Percentiles rank a stretch among this genome's conserved stretches.
Conservation (phyloP, 306 rosid genomes). For the Castanea sativa region DNA sequence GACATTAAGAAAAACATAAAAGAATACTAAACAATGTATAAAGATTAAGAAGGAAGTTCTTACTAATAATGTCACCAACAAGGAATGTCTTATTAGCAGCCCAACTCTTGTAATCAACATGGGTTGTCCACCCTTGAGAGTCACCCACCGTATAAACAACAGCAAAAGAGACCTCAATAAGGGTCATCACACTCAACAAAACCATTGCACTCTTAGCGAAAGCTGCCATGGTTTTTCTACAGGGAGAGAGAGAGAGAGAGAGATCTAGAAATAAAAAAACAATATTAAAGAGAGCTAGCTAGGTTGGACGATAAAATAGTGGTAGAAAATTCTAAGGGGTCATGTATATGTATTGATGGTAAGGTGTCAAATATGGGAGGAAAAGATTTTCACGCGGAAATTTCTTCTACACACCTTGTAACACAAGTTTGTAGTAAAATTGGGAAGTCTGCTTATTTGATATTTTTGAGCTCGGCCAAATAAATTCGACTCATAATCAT, state of each 20-base stretch:
- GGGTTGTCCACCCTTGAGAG: neutral
- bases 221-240: neutral
- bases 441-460: no score
- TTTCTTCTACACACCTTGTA: no score
- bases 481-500: no score
- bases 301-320: neutral
- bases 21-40: no score
- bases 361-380: neutral
- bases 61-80: neutral
- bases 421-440: no score
- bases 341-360: neutral
- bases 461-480: no score
- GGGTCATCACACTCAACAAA: neutral
- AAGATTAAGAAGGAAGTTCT: neutral
- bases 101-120: neutral
- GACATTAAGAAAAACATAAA: neutral
- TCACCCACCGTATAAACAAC: neutral
- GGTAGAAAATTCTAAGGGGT: neutral
- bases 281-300: neutral
- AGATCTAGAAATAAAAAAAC: neutral
- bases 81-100: neutral
- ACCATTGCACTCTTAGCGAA: neutral
- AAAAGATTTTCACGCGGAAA: no score
- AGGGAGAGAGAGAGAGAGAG: neutral
- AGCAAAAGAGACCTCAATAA: neutral